Conservation (phyloP, 208 protist species). For the Trypanosoma conorhini region DNA sequence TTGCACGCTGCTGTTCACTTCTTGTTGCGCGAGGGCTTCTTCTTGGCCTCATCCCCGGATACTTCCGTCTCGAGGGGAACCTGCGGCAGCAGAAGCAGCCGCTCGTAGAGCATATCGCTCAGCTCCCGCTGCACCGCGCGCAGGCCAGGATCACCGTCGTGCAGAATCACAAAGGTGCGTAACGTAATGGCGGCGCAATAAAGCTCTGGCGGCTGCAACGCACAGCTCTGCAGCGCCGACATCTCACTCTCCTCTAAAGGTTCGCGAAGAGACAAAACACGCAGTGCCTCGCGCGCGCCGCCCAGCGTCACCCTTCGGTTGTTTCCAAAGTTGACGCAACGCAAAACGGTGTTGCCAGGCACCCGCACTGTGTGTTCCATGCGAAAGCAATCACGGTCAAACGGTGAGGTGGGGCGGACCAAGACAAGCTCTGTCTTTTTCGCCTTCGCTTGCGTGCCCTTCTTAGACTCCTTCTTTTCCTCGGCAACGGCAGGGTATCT, state of each 20-base stretch:
- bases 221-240: slow-evolving; percentile 37
- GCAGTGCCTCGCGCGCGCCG: slow-evolving; percentile 65
- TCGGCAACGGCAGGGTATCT: slow-evolving; percentile 16
- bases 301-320: slow-evolving; percentile 59
- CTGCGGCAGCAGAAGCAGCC: slow-evolving; percentile 15
- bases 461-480: slow-evolving; percentile 33
- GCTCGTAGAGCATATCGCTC: slow-evolving; percentile 35
- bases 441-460: slow-evolving; percentile 22
- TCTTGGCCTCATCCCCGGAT: slow-evolving; percentile 10
- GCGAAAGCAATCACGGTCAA: slow-evolving; percentile 81
- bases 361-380: slow-evolving; percentile 53
- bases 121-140: slow-evolving; percentile 47
- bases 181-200: slow-evolving; percentile 71
- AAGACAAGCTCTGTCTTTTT: slow-evolving; percentile 28
- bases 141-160: slow-evolving; percentile 27
- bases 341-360: slow-evolving; percentile 84
- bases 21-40: slow-evolving; percentile 13
- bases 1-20: slow-evolving; percentile 13
- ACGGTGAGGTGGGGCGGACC: slow-evolving; percentile 50
- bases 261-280: slow-evolving; percentile 66
- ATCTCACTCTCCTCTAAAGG: slow-evolving; percentile 61
- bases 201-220: slow-evolving; percentile 51
- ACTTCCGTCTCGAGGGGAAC: slow-evolving; percentile 3
- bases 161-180: slow-evolving; percentile 45
- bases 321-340: slow-evolving; percentile 77